Conservation (phyloP, 2,329 filamentous ascomycete genomes). For the Metarhizium humberi region DNA sequence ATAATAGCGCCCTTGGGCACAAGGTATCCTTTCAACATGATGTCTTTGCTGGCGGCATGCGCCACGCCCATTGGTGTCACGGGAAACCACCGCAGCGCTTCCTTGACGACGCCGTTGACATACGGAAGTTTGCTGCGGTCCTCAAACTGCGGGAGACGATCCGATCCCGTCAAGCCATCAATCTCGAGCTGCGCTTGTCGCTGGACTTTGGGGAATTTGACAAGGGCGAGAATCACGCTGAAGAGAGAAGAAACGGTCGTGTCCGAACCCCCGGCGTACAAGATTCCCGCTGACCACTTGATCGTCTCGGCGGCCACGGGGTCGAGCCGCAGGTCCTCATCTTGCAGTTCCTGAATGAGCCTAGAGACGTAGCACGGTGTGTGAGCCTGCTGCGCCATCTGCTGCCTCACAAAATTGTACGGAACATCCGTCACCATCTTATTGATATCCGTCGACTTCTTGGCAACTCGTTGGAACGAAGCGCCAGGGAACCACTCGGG, state of each 20-base stretch:
- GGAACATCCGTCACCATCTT: slow-evolving; percentile 14
- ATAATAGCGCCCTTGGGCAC: slow-evolving; percentile 18
- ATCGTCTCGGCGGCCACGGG: not conserved
- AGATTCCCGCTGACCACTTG: not conserved
- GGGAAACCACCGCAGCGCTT: slow-evolving; percentile 21
- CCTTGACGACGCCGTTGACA: slow-evolving; percentile 18
- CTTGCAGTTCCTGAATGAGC: not conserved
- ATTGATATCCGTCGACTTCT: slow-evolving; percentile 14
- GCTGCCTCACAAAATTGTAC: slow-evolving; percentile 18
- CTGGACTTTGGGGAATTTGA: slow-evolving; percentile 29
- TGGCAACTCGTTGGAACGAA: slow-evolving; percentile 19
- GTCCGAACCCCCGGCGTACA: slow-evolving; percentile 9
- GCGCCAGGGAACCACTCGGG: slow-evolving; percentile 20
- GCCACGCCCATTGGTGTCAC: slow-evolving; percentile 25
- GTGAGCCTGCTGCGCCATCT: slow-evolving; percentile 12
- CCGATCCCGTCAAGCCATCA: slow-evolving; percentile 29
- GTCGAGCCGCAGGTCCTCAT: not conserved
- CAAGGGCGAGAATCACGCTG: slow-evolving; percentile 36
- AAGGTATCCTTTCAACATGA: slow-evolving; percentile 11
- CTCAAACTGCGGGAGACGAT: slow-evolving; percentile 30
- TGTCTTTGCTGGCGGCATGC: slow-evolving; percentile 24
- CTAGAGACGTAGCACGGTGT: slow-evolving; percentile 17
- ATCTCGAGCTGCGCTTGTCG: slow-evolving; percentile 29
- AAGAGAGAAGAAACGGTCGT: not conserved
- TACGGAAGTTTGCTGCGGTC: slow-evolving; percentile 37